Evolutionary conservation across 2,329 filamentous ascomycete species (phyloP).

Genomic region (Fonsecaea multimorphosa): DNA sequence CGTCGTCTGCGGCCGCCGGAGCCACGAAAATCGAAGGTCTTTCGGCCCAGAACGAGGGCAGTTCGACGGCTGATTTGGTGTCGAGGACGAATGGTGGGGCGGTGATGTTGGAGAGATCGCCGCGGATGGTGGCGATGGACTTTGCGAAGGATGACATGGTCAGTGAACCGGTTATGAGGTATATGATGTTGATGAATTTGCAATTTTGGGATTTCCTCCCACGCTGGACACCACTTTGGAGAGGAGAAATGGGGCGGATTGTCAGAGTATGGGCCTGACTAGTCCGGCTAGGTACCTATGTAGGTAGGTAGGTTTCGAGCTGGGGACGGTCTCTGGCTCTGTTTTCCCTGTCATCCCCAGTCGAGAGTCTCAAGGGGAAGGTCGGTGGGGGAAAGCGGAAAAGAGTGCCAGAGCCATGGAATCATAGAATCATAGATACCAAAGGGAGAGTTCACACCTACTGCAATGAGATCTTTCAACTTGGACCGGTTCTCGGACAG

Average conservation of each 20-base stretch:
- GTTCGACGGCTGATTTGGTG: conserved; percentile 77
- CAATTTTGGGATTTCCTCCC: too few species aligned
- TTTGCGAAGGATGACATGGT: conserved; percentile 30
- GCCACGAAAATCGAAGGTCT: conserved; percentile 80
- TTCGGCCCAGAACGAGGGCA: conserved; percentile 82
- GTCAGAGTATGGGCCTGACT: too few species aligned
- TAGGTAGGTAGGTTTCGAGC: neutral
- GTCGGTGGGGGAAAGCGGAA: neutral
- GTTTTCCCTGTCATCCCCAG: neutral
- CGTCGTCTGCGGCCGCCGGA: conserved; percentile 77
- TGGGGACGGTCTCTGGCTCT: neutral
- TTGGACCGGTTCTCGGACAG: conserved; percentile 39
- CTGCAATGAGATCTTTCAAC: conserved; percentile 43
- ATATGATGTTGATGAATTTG: too few species aligned
- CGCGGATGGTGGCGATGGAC: conserved; percentile 81
- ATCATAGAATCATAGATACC: neutral
- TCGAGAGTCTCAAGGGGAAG: neutral
- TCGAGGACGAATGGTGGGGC: conserved; percentile 84
- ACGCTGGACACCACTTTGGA: too few species aligned
- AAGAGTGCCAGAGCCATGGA: neutral
- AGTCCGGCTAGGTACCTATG: too few species aligned
- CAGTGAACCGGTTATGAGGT: neutral
- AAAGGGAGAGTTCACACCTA: conserved; percentile 12
- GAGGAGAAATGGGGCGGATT: too few species aligned
- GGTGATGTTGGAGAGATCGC: conserved; percentile 79